Percentiles rank a stretch among this genome's conserved stretches.
phyloP scores from a whole-genome alignment of 768 basidiomycete genomes.

The Candolleomyces eurysporus region DNA sequence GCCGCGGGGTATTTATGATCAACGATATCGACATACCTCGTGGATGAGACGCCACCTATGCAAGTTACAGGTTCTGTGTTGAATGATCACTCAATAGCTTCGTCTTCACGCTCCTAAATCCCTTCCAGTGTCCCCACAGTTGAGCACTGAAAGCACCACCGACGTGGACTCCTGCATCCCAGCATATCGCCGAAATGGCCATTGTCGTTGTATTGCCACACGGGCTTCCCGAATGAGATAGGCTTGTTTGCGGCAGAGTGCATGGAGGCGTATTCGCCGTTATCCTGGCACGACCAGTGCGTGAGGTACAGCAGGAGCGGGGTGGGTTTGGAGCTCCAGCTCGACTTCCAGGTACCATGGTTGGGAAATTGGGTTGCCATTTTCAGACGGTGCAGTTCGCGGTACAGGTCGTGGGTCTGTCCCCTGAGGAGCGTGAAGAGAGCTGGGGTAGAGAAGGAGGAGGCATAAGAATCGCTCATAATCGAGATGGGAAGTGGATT shows the following conservation, averaged over 20 bases:
- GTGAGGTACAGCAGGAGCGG: conserved; percentile 61
- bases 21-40: conserved; percentile 58
- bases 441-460: too few species aligned
- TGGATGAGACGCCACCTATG: conserved; percentile 84
- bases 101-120: conserved; percentile 46
- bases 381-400: too few species aligned
- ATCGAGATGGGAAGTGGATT: too few species aligned
- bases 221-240: conserved; percentile 31
- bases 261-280: conserved; percentile 91
- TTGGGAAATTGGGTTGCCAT: too few species aligned
- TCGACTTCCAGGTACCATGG: too few species aligned
- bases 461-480: too few species aligned
- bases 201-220: conserved; percentile 91
- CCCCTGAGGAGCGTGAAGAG: too few species aligned
- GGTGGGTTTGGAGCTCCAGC: too few species aligned
- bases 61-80: conserved; percentile 64
- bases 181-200: conserved; percentile 89
- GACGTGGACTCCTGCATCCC: conserved; percentile 95
- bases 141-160: conserved; percentile 85
- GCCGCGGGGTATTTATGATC: too few species aligned
- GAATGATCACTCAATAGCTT: conserved; percentile 57
- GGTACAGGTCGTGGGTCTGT: too few species aligned
- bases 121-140: conserved; percentile 69
- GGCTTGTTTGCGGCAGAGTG: conserved; percentile 68
- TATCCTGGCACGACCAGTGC: conserved; percentile 82